Conservation (phyloP, 2,329 filamentous ascomycete genomes). For the Helminthosporium solani region DNA sequence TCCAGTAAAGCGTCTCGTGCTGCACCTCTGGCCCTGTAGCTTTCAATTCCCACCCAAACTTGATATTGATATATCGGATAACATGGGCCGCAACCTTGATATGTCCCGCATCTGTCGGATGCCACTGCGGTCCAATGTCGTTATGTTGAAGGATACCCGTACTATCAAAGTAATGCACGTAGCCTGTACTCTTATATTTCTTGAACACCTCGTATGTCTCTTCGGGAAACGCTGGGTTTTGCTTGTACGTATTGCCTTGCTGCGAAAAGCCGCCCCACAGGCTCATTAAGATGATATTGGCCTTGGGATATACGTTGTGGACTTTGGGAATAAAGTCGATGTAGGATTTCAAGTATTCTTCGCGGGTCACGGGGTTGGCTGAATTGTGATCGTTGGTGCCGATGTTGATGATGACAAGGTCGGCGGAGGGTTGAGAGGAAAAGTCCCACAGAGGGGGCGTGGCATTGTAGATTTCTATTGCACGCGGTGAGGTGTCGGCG, state of each 20-base stretch:
- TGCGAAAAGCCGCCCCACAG: constrained; percentile 58
- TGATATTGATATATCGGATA: constrained; percentile 58
- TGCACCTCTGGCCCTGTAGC: constrained; percentile 57
- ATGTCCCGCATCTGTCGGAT: constrained; percentile 62
- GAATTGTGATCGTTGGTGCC: constrained; percentile 51
- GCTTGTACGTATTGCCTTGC: constrained; percentile 53
- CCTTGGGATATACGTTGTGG: constrained; percentile 44
- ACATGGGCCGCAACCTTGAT: constrained; percentile 62
- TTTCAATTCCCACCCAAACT: constrained; percentile 58
- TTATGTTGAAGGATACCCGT: constrained; percentile 63
- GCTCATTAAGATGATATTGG: constrained; percentile 48
- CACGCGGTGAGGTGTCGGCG: constrained; percentile 55
- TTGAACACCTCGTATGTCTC: constrained; percentile 55
- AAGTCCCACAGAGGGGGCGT: constrained; percentile 41
- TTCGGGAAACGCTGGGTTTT: constrained; percentile 50
- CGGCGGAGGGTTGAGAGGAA: constrained; percentile 33
- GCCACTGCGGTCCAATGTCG: constrained; percentile 58
- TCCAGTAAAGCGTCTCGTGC: constrained; percentile 33
- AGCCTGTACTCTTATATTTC: constrained; percentile 53
- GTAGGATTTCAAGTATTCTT: constrained; percentile 44
- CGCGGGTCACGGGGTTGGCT: constrained; percentile 43
- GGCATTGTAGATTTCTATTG: constrained; percentile 44
- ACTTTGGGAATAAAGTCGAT: constrained; percentile 46
- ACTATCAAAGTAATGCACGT: constrained; percentile 63
- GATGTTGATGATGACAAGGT: constrained; percentile 50